These are phyloP conservation scores for Diutina mesorugosa DNA, from an alignment of 1,139 yeast species.

Conservation along the genomic window DNA sequence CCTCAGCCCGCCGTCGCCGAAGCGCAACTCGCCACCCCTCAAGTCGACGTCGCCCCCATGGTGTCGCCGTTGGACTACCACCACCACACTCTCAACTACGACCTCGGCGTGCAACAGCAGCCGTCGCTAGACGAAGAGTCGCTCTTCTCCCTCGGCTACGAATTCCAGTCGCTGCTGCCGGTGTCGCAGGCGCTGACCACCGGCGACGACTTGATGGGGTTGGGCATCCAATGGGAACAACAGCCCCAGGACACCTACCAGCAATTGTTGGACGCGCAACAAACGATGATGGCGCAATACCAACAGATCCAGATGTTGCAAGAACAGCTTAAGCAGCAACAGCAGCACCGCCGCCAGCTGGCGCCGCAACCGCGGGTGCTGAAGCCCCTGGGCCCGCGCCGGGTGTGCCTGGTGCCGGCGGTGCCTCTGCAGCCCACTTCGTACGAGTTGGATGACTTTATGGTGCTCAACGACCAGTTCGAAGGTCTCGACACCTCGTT, in stretches of 20 bases:
- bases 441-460: background rate
- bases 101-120: background rate
- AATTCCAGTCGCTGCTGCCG: background rate
- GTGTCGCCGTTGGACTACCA: background rate
- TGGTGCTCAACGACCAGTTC: background rate
- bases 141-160: conserved; percentile 2
- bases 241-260: background rate
- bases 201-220: background rate
- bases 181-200: background rate
- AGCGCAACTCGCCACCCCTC: background rate
- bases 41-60: background rate
- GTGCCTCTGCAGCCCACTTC: background rate
- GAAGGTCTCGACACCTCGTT: conserved; percentile 2
- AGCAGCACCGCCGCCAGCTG: background rate
- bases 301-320: conserved; percentile 1
- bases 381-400: background rate
- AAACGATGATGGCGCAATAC: conserved; percentile 1
- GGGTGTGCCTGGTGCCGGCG: background rate
- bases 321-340: conserved; percentile 1
- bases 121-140: background rate
- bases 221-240: conserved; percentile 1
- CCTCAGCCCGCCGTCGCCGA: background rate
- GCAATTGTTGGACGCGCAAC: conserved; percentile 1
- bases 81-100: background rate
- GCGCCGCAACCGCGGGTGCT: background rate